Base-by-base conservation (phyloP, 257 asterid genomes). In the Salvia rosmarinus region DNA sequence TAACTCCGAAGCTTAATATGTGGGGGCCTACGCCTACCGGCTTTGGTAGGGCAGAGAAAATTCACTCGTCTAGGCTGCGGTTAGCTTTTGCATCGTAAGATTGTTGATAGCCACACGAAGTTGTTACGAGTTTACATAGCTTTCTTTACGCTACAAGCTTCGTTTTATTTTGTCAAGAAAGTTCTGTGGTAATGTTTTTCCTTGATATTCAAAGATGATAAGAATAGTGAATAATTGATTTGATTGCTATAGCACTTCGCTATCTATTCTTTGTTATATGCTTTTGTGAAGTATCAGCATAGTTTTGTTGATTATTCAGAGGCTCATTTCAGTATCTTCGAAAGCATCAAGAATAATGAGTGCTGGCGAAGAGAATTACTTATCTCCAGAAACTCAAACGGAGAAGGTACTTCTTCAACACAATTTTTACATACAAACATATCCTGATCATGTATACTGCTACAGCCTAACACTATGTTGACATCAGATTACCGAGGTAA, bases 401-500 rank as follows among this genome's bases (percentile, higher is more conserved):
- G 84, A 42, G 67, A 90, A 84, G 96, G 98, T 90, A 81, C 62
- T 43, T 52, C 17, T 25, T 11, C n/a, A n/a, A n/a, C 39, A 56
- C 17, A 42, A 13, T 1, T 20, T 39, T 57, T 67, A n/a, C 56
- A 32, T 19, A 12, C 43, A 9, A 4, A 16, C 5, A 12, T 20
- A 6, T 14, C 19, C 5, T 49, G 20, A 30, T 71, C 52, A 64
- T 61, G 23, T 39, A 12, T 9, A 56, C 1, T 25, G 37, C 28
- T 28, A 61, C 9, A 9, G 12, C 11, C 1, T 25, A 62, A 46
- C 35, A 9, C 19, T 21, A 1, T 6, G 34, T 43, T 42, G 57
- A 1, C 42, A 9, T 71, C 81, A 94, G 96, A 89, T 91, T 73
- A 76, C 81, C 42, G 97, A 91, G 90, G 90, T 94, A 23, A 91